phyloP scores from a whole-genome alignment of 177 flowering plant species.

The Vitis hybrid region DNA sequence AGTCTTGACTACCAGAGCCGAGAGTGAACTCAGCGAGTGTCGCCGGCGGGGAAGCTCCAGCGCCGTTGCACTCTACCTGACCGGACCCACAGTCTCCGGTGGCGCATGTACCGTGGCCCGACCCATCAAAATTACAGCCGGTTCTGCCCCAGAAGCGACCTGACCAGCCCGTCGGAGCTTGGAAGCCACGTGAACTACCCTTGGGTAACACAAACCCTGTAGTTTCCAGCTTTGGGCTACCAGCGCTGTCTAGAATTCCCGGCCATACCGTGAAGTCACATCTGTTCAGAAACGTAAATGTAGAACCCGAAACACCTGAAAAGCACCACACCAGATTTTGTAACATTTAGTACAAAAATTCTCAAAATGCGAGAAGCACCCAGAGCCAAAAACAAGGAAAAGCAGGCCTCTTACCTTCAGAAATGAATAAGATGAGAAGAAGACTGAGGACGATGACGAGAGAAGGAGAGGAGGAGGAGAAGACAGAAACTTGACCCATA shows the following conservation, averaged over 20 bases:
- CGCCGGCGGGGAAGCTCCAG: constrained; percentile 59
- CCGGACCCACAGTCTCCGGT: constrained; percentile 72
- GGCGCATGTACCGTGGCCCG: constrained; percentile 42
- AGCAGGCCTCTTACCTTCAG: constrained; percentile 14
- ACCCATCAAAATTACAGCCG: constrained; percentile 43
- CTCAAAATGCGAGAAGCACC: neutral
- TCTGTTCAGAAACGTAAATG: constrained; percentile 59
- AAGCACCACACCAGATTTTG: neutral
- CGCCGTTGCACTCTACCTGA: constrained; percentile 48
- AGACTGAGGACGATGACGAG: neutral
- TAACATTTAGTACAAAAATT: neutral
- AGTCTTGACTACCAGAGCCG: constrained; percentile 48
- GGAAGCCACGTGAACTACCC: constrained; percentile 39
- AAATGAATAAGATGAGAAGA: constrained; percentile 13
- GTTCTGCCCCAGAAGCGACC: constrained; percentile 65
- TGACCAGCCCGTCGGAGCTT: constrained; percentile 61
- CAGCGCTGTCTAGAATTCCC: constrained; percentile 50
- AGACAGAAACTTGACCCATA: constrained; percentile 7
- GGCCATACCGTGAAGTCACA: constrained; percentile 66
- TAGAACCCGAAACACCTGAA: constrained; percentile 33
- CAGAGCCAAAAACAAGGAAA: neutral
- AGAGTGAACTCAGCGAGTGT: constrained; percentile 71
- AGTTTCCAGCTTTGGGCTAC: constrained; percentile 38
- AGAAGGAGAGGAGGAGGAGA: neutral
- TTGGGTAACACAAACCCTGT: constrained; percentile 56